A percentile compares a stretch with the other conserved stretches of the same genome.
Evolutionary conservation across 176 grass and related monocot species (phyloP).

Genomic region (Poa pratensis): DNA sequence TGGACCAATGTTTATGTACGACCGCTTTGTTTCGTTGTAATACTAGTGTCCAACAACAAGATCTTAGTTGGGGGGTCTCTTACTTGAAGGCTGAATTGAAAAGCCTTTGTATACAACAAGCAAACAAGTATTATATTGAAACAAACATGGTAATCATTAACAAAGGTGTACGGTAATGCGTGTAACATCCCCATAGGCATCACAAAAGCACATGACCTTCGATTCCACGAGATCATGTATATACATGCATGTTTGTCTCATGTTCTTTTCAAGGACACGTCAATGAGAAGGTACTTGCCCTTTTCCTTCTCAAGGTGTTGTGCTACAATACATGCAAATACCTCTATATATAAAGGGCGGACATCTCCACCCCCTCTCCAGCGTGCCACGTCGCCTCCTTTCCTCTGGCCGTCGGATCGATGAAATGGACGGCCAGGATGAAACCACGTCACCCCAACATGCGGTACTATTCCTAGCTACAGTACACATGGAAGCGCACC

Average conservation of each 20-base stretch:
- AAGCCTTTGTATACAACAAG: background rate
- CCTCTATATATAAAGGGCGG: too few relatives aligned
- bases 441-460: too few relatives aligned
- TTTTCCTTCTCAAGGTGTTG: conserved; percentile 44
- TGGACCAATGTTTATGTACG: background rate
- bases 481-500: too few relatives aligned
- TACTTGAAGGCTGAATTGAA: background rate
- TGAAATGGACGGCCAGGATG: too few relatives aligned
- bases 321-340: background rate
- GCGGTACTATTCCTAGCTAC: too few relatives aligned
- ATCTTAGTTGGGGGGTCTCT: background rate
- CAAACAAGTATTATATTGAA: background rate
- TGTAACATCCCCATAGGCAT: background rate
- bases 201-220: background rate
- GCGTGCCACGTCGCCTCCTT: too few relatives aligned
- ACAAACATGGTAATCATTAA: background rate
- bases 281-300: conserved; percentile 28
- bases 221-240: background rate
- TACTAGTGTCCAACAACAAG: background rate
- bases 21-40: background rate
- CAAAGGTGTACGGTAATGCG: background rate
- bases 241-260: background rate
- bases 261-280: conserved; percentile 25
- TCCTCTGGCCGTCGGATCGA: too few relatives aligned
- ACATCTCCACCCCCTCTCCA: too few relatives aligned